A percentile compares a stretch with the other conserved stretches of the same genome.
Conservation (phyloP, 2,329 filamentous ascomycete genomes). For the Thelonectria olida region DNA sequence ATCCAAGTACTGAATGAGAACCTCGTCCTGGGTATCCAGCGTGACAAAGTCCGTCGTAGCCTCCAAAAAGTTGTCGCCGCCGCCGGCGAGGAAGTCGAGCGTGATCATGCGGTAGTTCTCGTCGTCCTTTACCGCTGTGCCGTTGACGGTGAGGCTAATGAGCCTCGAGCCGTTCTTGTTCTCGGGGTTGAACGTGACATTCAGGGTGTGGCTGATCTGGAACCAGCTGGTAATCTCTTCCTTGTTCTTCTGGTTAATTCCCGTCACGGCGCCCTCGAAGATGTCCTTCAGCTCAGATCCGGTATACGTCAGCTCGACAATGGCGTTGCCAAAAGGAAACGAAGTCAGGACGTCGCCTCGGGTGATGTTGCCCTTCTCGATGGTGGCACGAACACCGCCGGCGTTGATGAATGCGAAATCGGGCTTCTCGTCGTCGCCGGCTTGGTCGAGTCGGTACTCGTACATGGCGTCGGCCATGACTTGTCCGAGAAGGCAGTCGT, state of each 20-base stretch:
- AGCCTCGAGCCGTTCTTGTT: slow-evolving; percentile 60
- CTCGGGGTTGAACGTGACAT: slow-evolving; percentile 65
- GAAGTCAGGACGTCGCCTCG: slow-evolving; percentile 70
- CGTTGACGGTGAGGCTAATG: slow-evolving; percentile 61
- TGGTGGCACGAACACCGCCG: slow-evolving; percentile 71
- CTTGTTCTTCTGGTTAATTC: slow-evolving; percentile 63
- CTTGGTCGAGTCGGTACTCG: slow-evolving; percentile 63
- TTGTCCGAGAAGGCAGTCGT: slow-evolving; percentile 67
- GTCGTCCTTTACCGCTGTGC: slow-evolving; percentile 55
- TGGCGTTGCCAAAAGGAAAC: slow-evolving; percentile 73
- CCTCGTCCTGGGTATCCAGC: slow-evolving; percentile 64
- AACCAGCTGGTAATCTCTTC: slow-evolving; percentile 65
- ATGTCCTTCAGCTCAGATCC: slow-evolving; percentile 65
- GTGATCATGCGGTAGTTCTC: slow-evolving; percentile 66
- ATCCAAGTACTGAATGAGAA: slow-evolving; percentile 60
- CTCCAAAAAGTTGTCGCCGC: slow-evolving; percentile 70
- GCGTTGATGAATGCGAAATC: slow-evolving; percentile 71
- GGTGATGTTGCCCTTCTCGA: slow-evolving; percentile 68
- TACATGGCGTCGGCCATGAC: slow-evolving; percentile 69
- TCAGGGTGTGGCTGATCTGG: slow-evolving; percentile 67
- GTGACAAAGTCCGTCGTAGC: slow-evolving; percentile 49
- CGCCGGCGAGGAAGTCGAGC: slow-evolving; percentile 69
- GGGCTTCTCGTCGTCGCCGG: slow-evolving; percentile 46
- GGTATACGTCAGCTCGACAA: slow-evolving; percentile 64
- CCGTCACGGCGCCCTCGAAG: slow-evolving; percentile 67